phyloP scores from a whole-genome alignment of 176 grass and related monocot genomes.

The Bothriochloa decipiens region DNA sequence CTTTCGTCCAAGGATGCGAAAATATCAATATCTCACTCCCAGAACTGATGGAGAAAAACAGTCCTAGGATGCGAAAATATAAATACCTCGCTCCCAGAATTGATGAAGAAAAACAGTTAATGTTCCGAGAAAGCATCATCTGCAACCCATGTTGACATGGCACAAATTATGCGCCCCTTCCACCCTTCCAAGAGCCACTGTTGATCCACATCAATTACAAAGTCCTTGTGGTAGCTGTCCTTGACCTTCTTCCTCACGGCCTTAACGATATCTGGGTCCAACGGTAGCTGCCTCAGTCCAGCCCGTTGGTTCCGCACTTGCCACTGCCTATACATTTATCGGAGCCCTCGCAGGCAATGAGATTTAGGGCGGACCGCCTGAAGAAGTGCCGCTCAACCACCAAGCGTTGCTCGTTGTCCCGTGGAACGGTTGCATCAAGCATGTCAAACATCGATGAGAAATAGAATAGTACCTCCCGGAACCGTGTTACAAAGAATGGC shows the following conservation, averaged over 20 bases:
- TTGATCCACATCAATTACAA: background rate
- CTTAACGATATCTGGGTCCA: background rate
- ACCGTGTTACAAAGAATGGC: conserved; percentile 3
- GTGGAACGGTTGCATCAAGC: background rate
- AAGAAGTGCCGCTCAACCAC: background rate
- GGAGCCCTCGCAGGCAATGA: background rate
- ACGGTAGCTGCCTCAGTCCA: background rate
- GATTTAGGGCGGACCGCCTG: background rate
- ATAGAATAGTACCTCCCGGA: background rate
- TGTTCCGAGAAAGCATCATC: background rate
- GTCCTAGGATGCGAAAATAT: no score
- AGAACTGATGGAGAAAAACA: background rate
- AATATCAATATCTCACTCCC: background rate
- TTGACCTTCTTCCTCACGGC: background rate
- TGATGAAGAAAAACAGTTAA: background rate
- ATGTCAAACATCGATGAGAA: background rate
- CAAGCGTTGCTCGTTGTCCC: background rate
- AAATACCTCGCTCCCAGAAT: background rate
- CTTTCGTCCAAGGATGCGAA: background rate
- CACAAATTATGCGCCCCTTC: background rate
- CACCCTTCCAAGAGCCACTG: background rate
- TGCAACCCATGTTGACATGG: conserved; percentile 8
- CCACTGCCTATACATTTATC: background rate
- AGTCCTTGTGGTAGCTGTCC: background rate
- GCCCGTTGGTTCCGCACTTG: background rate